phyloP scores from a whole-genome alignment of 352 stramenopile genomes.

The Pythium vanterpoolii region DNA sequence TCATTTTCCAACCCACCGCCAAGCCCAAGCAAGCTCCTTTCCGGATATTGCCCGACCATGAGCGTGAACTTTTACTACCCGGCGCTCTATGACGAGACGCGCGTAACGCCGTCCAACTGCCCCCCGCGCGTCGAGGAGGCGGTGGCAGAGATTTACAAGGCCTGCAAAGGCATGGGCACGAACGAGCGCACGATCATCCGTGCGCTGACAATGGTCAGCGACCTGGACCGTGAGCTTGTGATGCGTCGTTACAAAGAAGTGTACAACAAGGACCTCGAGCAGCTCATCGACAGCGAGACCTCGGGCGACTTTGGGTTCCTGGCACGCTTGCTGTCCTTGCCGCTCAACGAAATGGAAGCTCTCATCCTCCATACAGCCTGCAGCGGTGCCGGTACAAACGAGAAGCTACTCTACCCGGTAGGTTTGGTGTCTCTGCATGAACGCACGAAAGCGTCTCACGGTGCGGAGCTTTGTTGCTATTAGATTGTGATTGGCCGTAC shows the following conservation, averaged over 20 bases:
- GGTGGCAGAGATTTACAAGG: constrained; percentile 54
- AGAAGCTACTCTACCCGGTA: constrained; percentile 71
- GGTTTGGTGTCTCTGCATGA: no score
- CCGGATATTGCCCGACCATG: constrained; percentile 19
- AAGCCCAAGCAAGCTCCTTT: neutral
- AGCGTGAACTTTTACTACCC: constrained; percentile 29
- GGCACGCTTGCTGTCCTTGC: constrained; percentile 41
- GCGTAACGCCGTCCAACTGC: constrained; percentile 20
- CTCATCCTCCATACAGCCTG: constrained; percentile 58
- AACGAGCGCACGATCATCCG: constrained; percentile 57
- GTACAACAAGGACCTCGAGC: constrained; percentile 51
- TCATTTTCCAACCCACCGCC: constrained; percentile 15
- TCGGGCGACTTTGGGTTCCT: constrained; percentile 63
- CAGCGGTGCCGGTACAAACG: constrained; percentile 62
- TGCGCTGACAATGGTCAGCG: constrained; percentile 39
- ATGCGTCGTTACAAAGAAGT: constrained; percentile 59
- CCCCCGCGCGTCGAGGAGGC: constrained; percentile 42
- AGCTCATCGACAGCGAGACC: constrained; percentile 63
- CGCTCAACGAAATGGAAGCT: constrained; percentile 62
- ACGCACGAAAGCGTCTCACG: no score
- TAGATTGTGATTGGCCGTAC: constrained; percentile 60
- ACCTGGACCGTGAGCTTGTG: constrained; percentile 60
- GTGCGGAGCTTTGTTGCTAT: no score
- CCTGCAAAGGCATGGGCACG: constrained; percentile 64
- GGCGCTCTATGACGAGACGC: constrained; percentile 19